Conservation (phyloP, 768 basidiomycete genomes). For the Mycena olivaceomarginata region DNA sequence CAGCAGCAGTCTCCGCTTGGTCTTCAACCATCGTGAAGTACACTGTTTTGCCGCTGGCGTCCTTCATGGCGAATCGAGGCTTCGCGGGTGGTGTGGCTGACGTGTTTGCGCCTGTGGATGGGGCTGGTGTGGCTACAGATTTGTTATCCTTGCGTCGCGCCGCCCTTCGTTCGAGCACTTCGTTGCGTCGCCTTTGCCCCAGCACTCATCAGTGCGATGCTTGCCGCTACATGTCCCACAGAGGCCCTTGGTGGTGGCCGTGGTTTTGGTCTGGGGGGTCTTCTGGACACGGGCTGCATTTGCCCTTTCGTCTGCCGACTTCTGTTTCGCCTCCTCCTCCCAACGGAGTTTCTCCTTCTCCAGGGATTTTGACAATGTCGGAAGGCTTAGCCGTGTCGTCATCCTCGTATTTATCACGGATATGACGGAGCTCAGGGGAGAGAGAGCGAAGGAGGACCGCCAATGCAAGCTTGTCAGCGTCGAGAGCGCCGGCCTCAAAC, state of each 20-base stretch:
- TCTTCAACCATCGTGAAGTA: no score
- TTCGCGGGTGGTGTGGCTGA: no score
- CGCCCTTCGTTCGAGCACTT: no score
- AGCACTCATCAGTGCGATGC: conserved; percentile 2
- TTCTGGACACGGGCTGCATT: background rate
- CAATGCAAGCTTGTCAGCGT: background rate
- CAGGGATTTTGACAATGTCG: background rate
- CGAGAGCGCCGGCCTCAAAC: background rate
- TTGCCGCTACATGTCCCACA: background rate
- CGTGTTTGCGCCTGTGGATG: no score
- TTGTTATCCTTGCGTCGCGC: no score
- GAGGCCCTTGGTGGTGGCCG: background rate
- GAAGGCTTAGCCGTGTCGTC: background rate
- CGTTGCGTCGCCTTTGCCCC: conserved; percentile 2
- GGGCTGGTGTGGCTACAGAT: no score
- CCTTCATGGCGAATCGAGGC: no score
- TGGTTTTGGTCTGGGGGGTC: background rate
- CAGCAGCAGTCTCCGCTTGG: no score
- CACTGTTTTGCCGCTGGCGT: no score
- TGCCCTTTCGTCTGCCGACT: no score
- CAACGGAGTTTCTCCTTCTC: background rate
- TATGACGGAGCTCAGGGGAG: background rate
- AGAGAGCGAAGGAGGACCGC: background rate
- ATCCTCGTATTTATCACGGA: background rate
- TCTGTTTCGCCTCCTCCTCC: background rate